Conservation (phyloP, 495 filamentous ascomycete species). For the Staphylotrichum longicolle region DNA sequence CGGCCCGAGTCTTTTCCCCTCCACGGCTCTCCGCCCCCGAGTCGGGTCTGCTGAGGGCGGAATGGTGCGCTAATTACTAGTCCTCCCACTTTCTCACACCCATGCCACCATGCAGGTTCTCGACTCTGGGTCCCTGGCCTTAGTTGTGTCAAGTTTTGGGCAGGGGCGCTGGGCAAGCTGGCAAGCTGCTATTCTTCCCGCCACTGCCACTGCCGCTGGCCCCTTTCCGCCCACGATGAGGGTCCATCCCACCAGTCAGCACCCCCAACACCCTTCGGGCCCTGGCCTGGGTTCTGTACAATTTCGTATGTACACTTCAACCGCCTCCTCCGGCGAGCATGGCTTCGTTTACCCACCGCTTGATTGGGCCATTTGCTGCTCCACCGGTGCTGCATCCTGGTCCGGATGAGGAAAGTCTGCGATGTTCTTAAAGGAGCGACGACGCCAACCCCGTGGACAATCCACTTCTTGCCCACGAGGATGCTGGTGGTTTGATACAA, state of each 20-base stretch:
- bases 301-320: not conserved
- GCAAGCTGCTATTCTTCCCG: not conserved
- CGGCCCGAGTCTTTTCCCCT: not conserved
- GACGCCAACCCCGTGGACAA: slow-evolving; percentile 6
- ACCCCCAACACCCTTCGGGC: not conserved
- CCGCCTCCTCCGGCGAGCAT: slow-evolving; percentile 6
- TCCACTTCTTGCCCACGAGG: slow-evolving; percentile 11
- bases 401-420: slow-evolving; percentile 20
- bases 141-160: not conserved
- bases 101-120: not conserved
- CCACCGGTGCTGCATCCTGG: slow-evolving; percentile 21
- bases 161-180: not conserved
- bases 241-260: slow-evolving; percentile 6
- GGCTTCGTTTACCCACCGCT: slow-evolving; percentile 7
- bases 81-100: not conserved
- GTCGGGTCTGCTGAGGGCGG: not conserved
- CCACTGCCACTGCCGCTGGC: not conserved
- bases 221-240: slow-evolving; percentile 6
- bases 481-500: slow-evolving; percentile 1
- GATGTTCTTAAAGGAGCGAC: slow-evolving; percentile 18
- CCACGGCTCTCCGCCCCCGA: not conserved
- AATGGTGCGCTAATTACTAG: slow-evolving; percentile 14
- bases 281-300: not conserved
- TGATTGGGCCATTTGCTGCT: slow-evolving; percentile 20
- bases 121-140: not conserved